Evolutionary conservation across 2,329 filamentous ascomycete genomes (phyloP).

Genomic region (Thermoascus crustaceus): DNA sequence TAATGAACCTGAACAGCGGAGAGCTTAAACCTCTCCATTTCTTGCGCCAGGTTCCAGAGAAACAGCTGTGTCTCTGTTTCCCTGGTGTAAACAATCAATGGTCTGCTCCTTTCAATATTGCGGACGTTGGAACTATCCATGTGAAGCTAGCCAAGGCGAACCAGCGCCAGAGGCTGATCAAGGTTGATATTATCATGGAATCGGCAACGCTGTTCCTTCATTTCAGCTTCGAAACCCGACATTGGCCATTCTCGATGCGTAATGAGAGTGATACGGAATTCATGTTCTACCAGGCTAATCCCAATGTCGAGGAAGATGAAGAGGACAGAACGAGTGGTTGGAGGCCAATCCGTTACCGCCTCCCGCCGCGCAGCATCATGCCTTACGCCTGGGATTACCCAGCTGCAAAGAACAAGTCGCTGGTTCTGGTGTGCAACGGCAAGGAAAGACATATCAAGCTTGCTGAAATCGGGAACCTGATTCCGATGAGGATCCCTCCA

Average conservation of each 20-base stretch:
- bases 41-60: conserved; percentile 70
- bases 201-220: conserved; percentile 89
- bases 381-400: conserved; percentile 99
- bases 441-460: conserved; percentile 89
- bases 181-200: conserved; percentile 85
- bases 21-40: conserved; percentile 82
- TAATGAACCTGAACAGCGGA: conserved; percentile 68
- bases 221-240: conserved; percentile 80
- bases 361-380: conserved; percentile 95
- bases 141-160: conserved; percentile 88
- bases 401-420: conserved; percentile 89
- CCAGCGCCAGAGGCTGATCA: conserved; percentile 78
- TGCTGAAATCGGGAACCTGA: conserved; percentile 90
- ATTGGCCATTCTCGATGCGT: conserved; percentile 98
- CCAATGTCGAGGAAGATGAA: conserved; percentile 86
- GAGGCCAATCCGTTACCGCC: conserved; percentile 83
- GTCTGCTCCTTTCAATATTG: conserved; percentile 97
- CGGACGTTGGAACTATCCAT: conserved; percentile 83
- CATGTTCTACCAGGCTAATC: conserved; percentile 90
- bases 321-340: conserved; percentile 71
- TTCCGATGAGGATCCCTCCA: conserved; percentile 83
- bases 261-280: conserved; percentile 98
- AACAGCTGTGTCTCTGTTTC: conserved; percentile 88
- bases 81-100: conserved; percentile 93
- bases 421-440: conserved; percentile 70